Percentiles rank a stretch among this genome's conserved stretches.
These are phyloP conservation scores for Colletotrichum orchidophilum DNA, from an alignment of 2,329 filamentous ascomycete species.

Conservation along the genomic window DNA sequence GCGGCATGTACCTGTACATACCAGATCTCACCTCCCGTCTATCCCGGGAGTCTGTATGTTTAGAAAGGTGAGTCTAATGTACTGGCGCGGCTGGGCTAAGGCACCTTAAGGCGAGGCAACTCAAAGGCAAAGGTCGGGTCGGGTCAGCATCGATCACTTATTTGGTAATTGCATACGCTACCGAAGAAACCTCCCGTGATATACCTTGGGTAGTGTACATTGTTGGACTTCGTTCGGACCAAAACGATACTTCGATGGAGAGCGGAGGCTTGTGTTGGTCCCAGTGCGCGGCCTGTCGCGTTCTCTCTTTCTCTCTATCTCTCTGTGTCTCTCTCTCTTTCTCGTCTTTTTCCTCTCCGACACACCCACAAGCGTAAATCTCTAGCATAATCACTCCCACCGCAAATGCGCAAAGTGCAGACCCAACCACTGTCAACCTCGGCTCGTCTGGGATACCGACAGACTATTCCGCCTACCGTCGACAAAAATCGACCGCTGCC, in stretches of 20 bases:
- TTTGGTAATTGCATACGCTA: neutral
- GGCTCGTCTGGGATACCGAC: neutral
- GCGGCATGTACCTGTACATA: slow-evolving; percentile 2
- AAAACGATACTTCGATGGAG: neutral
- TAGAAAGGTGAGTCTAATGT: neutral
- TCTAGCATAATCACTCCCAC: neutral
- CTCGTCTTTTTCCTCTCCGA: neutral
- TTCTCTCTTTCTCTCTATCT: neutral
- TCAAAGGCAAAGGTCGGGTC: neutral
- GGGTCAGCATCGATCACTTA: neutral
- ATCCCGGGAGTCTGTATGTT: neutral
- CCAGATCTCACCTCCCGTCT: neutral
- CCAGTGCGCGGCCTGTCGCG: no score
- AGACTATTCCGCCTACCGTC: neutral
- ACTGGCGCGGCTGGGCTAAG: slow-evolving; percentile 3
- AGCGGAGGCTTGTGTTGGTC: neutral
- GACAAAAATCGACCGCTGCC: neutral
- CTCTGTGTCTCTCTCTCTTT: neutral
- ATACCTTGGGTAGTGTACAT: neutral
- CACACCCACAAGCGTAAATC: neutral
- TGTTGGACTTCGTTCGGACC: neutral
- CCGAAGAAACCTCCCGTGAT: neutral
- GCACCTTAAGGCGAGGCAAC: neutral
- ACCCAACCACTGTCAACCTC: neutral
- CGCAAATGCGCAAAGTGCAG: neutral